phyloP scores from a whole-genome alignment of 805 yeast genomes.

The Kuraishia hungarica region DNA sequence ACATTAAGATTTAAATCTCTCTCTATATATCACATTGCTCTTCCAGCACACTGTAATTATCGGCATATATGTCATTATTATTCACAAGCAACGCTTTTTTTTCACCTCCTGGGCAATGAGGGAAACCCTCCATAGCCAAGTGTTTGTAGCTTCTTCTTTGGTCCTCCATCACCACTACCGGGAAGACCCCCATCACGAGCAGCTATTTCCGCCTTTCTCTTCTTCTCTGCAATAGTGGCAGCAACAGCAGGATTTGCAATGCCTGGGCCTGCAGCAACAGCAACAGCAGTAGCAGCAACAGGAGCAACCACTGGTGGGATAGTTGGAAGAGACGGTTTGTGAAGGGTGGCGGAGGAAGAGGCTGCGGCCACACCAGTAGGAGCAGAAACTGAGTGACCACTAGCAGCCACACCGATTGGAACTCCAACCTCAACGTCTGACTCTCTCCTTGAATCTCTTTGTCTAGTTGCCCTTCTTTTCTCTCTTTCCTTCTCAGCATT shows the following conservation, averaged over 20 bases:
- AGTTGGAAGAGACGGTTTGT: no score
- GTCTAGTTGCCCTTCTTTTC: not conserved
- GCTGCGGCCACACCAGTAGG: not conserved
- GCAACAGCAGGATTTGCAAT: not conserved
- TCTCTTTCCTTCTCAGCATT: not conserved
- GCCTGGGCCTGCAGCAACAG: not conserved
- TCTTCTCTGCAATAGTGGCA: not conserved
- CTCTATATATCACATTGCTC: no score
- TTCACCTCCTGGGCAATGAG: constrained; percentile 1
- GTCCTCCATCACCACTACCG: not conserved
- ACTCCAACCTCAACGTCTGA: constrained; percentile 2
- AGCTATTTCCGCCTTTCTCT: not conserved
- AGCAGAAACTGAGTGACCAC: not conserved
- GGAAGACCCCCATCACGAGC: not conserved
- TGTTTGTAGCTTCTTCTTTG: constrained; percentile 2
- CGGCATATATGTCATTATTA: no score
- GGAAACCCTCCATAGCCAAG: constrained; percentile 3
- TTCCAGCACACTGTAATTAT: no score
- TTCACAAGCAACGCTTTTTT: not conserved
- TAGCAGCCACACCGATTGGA: not conserved
- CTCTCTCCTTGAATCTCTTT: constrained; percentile 3
- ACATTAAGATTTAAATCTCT: no score
- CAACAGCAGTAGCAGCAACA: not conserved
- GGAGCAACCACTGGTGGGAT: not conserved
- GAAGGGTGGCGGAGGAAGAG: no score